Base-by-base conservation (phyloP, 2,329 filamentous ascomycete species). In the Nigrospora oryzae region DNA sequence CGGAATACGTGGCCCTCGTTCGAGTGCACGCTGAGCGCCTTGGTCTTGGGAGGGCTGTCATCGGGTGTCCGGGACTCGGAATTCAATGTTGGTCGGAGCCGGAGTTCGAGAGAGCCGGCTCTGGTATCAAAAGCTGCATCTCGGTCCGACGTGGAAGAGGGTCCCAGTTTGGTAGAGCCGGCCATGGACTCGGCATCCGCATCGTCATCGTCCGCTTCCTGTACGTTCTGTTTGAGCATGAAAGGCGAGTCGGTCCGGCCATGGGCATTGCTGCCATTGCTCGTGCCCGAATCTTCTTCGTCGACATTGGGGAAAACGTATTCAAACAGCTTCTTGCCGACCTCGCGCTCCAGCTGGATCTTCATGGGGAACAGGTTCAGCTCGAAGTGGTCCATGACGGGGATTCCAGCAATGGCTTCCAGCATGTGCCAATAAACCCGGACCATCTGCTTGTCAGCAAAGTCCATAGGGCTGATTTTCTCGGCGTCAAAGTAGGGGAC, bases 341-440 rank as follows among this genome's bases (percentile, higher is more conserved):
- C 83, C 55, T 97, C 90, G 33, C 83, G 84, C 64, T 98, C 93
- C 33, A 98, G 73, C 61, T 98, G 93, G 17, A 98, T 83, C 63
- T 89, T 94, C 61, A 98, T 78, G 0, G 93, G 94, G 62, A 94
- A 90, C 16, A 98, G 70, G 45, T 90, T 89, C 45, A 98, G 87
- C 63, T 97, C 90, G 57, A 98, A 98, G 56, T 94, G 86, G 55
- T 97, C 91, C 73, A 98, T 88, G 31, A 98, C 90, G 1, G 91
- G 89, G 49, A 98, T 98, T 40, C 93, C 93, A 34, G 91, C 93
- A 62, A 98, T 96, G 8, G 93, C 90, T 66, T 98, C 93, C 5
- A 98, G 75, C 89, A 96, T 96, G 61, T 96, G 83, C 89, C 94
- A 98, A 61, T 95, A 93, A 12, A 99, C 87, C 32, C 85, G 81